Percentiles rank a stretch among this genome's conserved stretches.
phyloP scores from a whole-genome alignment of 192 early-diverging fungal genomes.

The Gryganskiella cystojenkinii region DNA sequence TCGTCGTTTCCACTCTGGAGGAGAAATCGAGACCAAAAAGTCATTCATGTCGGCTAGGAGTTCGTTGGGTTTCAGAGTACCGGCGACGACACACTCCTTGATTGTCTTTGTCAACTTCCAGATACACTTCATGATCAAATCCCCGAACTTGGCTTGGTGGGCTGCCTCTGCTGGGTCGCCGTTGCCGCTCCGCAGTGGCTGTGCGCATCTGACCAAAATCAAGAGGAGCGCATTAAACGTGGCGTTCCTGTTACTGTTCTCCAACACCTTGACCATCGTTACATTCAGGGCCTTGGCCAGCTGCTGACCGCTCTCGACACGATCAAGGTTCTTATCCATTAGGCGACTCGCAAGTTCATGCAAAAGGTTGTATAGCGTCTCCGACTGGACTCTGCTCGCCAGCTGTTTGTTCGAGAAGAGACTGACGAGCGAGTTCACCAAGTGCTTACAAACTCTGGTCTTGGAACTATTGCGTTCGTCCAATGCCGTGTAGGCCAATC shows the following conservation, averaged over 20 bases:
- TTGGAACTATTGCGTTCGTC: constrained; percentile 62
- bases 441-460: constrained; percentile 81
- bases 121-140: constrained; percentile 95
- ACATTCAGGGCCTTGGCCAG: constrained; percentile 84
- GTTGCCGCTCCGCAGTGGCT: constrained; percentile 52
- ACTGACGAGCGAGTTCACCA: constrained; percentile 79
- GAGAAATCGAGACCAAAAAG: constrained; percentile 86
- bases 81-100: constrained; percentile 71
- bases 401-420: constrained; percentile 79
- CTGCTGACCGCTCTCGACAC: constrained; percentile 65
- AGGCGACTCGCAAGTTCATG: constrained; percentile 84
- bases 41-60: constrained; percentile 82
- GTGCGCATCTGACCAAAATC: constrained; percentile 71
- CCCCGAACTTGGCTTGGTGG: constrained; percentile 77
- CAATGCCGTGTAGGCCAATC: constrained; percentile 73
- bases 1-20: constrained; percentile 87
- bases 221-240: constrained; percentile 77
- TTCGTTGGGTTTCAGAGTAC: constrained; percentile 69
- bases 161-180: constrained; percentile 56
- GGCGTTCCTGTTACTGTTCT: constrained; percentile 85
- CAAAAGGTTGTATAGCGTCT: constrained; percentile 74
- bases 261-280: constrained; percentile 90
- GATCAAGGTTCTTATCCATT: constrained; percentile 79
- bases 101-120: constrained; percentile 96
- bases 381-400: constrained; percentile 70